Percentiles rank a stretch among this genome's conserved stretches.
Conservation (phyloP, 169 alveolate species). For the Cryptosporidium meleagridis region DNA sequence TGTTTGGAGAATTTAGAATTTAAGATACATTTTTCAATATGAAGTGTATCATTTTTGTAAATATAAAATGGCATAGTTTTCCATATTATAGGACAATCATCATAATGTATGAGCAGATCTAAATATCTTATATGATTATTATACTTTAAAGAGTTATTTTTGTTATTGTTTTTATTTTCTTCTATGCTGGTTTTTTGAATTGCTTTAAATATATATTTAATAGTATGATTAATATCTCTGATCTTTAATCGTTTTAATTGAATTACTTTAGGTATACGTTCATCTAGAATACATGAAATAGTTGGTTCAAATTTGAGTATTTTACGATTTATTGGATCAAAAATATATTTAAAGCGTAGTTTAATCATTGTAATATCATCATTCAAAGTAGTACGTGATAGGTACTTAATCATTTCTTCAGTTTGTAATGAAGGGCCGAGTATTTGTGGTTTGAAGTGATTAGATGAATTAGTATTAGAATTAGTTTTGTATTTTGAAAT, state of each 20-base stretch:
- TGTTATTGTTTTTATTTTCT: neutral
- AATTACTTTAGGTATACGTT: neutral
- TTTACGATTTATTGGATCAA: neutral
- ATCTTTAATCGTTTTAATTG: constrained; percentile 11
- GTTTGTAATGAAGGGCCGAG: constrained; percentile 11
- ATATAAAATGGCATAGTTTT: constrained; percentile 37
- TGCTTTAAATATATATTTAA: constrained; percentile 35
- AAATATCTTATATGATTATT: neutral
- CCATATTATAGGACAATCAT: constrained; percentile 68
- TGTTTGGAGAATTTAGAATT: constrained; percentile 28
- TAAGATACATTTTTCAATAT: constrained; percentile 43
- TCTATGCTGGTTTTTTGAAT: neutral
- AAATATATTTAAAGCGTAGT: constrained; percentile 1
- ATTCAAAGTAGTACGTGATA: neutral
- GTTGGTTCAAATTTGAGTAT: neutral
- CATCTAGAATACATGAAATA: constrained; percentile 33
- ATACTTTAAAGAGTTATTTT: neutral
- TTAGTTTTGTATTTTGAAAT: neutral
- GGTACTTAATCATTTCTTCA: constrained; percentile 7
- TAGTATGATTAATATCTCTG: constrained; percentile 51
- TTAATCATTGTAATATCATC: constrained; percentile 22
- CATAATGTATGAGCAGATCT: constrained; percentile 57
- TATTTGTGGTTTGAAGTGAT: neutral
- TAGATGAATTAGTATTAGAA: neutral
- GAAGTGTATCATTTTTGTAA: constrained; percentile 5